Percentiles rank a stretch among this genome's conserved stretches.
Evolutionary conservation across 352 stramenopile genomes (phyloP).

Genomic region (Blastocystis sp.): DNA sequence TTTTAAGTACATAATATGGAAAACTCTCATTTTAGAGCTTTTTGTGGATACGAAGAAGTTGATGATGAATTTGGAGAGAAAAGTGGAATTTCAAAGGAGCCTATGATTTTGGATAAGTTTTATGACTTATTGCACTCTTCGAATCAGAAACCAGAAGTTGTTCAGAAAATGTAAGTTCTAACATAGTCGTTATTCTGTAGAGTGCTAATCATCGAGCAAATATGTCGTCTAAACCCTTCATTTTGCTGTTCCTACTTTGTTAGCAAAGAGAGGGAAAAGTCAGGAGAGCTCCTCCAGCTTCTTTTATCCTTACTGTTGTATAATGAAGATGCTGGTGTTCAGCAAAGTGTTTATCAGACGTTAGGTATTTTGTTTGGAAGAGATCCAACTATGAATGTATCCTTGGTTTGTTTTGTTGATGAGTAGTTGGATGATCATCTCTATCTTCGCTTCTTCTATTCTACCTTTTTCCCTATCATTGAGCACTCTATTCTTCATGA

Average conservation of each 20-base stretch:
- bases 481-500: neutral
- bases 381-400: neutral
- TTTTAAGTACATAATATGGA: neutral
- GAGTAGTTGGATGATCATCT: neutral
- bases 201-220: neutral
- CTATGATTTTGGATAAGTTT: neutral
- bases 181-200: neutral
- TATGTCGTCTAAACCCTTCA: neutral
- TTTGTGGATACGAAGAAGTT: neutral
- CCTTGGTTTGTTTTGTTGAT: neutral
- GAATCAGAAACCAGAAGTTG: neutral
- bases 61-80: neutral
- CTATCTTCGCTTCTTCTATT: neutral
- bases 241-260: neutral
- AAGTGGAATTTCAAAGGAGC: neutral
- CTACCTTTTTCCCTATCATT: neutral
- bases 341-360: conserved; percentile 22
- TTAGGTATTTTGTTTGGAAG: neutral
- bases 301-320: neutral
- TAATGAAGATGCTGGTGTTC: neutral
- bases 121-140: neutral
- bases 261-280: neutral
- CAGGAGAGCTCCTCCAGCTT: neutral
- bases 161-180: conserved; percentile 8
- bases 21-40: neutral